Percentiles rank a stretch among this genome's conserved stretches.
Conservation (phyloP, 2,329 filamentous ascomycete species). For the Capronia coronata region DNA sequence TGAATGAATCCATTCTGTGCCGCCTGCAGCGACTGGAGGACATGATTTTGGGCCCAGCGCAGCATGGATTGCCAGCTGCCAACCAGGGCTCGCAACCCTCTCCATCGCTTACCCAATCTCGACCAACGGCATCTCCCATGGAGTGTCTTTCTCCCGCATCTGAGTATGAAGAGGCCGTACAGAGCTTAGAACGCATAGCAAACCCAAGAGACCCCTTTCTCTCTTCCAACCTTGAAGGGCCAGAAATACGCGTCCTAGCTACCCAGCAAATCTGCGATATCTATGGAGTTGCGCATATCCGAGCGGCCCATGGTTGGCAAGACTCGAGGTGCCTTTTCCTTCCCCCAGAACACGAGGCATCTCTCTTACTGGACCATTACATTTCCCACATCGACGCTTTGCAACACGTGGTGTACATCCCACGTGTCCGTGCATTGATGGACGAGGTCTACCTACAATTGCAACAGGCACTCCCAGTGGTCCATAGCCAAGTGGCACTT, state of each 20-base stretch:
- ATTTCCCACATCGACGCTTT: conserved; percentile 33
- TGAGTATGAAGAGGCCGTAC: conserved; percentile 20
- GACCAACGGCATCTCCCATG: conserved; percentile 1
- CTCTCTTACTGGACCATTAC: conserved; percentile 33
- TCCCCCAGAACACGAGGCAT: conserved; percentile 31
- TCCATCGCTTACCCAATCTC: not conserved
- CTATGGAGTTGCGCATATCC: conserved; percentile 3
- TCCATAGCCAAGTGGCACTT: conserved; percentile 32
- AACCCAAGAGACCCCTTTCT: conserved; percentile 3
- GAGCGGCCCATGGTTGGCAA: not conserved
- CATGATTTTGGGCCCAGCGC: conserved; percentile 15
- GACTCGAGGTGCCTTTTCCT: conserved; percentile 22
- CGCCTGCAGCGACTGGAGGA: conserved; percentile 25
- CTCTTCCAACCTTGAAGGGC: not conserved
- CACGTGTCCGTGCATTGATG: conserved; percentile 29
- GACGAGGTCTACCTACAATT: conserved; percentile 31
- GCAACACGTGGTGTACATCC: conserved; percentile 35
- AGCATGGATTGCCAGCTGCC: not conserved
- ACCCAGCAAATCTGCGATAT: conserved; percentile 7
- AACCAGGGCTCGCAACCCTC: not conserved
- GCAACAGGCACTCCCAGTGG: conserved; percentile 21
- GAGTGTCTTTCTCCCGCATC: conserved; percentile 14
- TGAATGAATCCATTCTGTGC: conserved; percentile 19
- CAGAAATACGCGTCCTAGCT: conserved; percentile 8
- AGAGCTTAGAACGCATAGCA: conserved; percentile 13